Evolutionary conservation across 2,329 filamentous ascomycete species (phyloP), one percentile per base, ranked within the genome.

Genomic region (Paecilomyces niveus): DNA sequence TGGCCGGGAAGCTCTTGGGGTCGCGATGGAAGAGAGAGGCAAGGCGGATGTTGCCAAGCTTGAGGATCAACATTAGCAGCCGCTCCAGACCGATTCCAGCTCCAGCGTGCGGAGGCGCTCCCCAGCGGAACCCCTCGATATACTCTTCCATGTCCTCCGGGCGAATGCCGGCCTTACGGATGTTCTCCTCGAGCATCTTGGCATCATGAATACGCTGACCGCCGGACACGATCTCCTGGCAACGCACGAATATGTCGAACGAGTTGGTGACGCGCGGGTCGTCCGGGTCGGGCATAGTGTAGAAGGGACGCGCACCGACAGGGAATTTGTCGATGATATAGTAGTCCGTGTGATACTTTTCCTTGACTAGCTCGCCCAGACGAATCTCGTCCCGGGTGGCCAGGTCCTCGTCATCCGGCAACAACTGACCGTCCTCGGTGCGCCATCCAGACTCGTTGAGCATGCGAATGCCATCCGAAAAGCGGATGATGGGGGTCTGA

Each of bases 241-340:
- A 92, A 31, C 92, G 88, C 51, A 96, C 83, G 76, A 97, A 97
- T 59, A 97, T 95, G 71, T 97, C 92, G 67, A 96, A 97, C 0
- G 92, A 96, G 71, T 96, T 96, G 55, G 92, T 97, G 71, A 86
- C 85, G 33, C 83, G 80, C 11, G 84, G 79, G 67, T 95, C 85
- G 15, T 87, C 80, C 1, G 87, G 83, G 62, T 96, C 90, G 29
- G 88, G 88, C 83, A 96, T 92, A 1, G 92, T 90, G 70, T 97
- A 96, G 76, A 97, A 96, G 0, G 92, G 92, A 51, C 92, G 85
- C 2, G 90, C 92, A 6, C 85, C 87, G 22, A 85, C 80, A 0
- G 92, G 92, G 78, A 97, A 97, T 70, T 95, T 96, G 81, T 97
- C 92, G 49, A 97, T 82, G 62, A 97, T 88, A 74, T 94, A 97